Percentiles rank a stretch among this genome's conserved stretches.
phyloP scores from a whole-genome alignment of 148 eudicot species.

The Rhododendron ferrugineum region DNA sequence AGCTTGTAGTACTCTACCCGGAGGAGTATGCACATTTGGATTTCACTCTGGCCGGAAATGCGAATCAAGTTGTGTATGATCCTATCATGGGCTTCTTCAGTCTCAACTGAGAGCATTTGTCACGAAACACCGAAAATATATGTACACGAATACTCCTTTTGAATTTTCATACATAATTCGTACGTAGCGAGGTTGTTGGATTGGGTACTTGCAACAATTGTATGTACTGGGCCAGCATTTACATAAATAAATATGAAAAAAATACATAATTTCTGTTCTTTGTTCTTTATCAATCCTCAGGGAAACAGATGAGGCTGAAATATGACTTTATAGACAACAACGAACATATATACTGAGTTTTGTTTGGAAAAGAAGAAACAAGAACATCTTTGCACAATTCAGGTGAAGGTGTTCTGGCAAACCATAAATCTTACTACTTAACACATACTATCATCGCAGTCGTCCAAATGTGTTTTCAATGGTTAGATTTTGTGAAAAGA shows the following conservation, averaged over 20 bases:
- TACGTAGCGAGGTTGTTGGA: background rate
- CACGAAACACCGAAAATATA: background rate
- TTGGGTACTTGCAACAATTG: background rate
- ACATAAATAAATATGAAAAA: background rate
- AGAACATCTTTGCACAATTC: too few species aligned
- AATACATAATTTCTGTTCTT: background rate
- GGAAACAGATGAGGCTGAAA: too few species aligned
- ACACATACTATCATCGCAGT: background rate
- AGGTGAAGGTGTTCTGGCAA: too few species aligned
- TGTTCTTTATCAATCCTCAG: background rate
- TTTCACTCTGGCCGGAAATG: constrained; percentile 24
- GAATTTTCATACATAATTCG: background rate
- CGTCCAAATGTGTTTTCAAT: too few species aligned
- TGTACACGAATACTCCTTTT: constrained; percentile 7
- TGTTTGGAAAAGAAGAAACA: too few species aligned
- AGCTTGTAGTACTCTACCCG: constrained; percentile 19
- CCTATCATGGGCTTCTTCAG: constrained; percentile 32
- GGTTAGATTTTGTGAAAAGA: too few species aligned
- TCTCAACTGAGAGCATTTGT: constrained; percentile 11
- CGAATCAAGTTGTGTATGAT: constrained; percentile 33
- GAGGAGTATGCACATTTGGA: constrained; percentile 36
- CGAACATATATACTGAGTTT: too few species aligned
- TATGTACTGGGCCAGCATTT: background rate
- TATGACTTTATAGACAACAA: too few species aligned
- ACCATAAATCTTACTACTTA: background rate